These are phyloP conservation scores for Phascolomyces articulosus DNA, from an alignment of 371 early-diverging fungal species.

Conservation along the genomic window DNA sequence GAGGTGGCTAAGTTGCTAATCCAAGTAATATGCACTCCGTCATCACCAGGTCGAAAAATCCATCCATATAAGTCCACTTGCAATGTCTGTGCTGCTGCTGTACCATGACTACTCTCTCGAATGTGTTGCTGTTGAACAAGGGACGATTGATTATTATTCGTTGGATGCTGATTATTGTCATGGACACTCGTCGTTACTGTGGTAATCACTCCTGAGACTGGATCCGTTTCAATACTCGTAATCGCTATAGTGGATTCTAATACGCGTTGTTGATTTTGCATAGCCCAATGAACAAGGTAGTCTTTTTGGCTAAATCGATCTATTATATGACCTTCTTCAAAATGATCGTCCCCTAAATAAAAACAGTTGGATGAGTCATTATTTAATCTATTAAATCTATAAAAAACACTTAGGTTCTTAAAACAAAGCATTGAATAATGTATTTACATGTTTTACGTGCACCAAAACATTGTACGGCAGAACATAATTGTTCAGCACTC, in stretches of 20 bases:
- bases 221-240: constrained; percentile 58
- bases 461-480: constrained; percentile 40
- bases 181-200: constrained; percentile 52
- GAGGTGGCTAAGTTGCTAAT: neutral
- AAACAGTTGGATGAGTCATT: neutral
- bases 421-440: too few relatives aligned
- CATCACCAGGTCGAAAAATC: constrained; percentile 44
- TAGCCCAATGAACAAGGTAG: constrained; percentile 47
- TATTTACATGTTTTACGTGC: constrained; percentile 49
- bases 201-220: constrained; percentile 50
- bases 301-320: constrained; percentile 62
- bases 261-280: neutral
- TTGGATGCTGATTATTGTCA: neutral
- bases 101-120: neutral
- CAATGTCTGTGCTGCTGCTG: constrained; percentile 43
- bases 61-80: constrained; percentile 63
- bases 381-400: too few relatives aligned
- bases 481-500: constrained; percentile 58
- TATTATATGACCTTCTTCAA: constrained; percentile 46
- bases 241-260: constrained; percentile 24
- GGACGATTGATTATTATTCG: too few relatives aligned
- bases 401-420: too few relatives aligned
- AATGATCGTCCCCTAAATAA: constrained; percentile 52
- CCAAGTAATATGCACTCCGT: constrained; percentile 5
- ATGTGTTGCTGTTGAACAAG: constrained; percentile 36